Conservation (phyloP, 2,329 filamentous ascomycete genomes). For the Monilinia polystroma region DNA sequence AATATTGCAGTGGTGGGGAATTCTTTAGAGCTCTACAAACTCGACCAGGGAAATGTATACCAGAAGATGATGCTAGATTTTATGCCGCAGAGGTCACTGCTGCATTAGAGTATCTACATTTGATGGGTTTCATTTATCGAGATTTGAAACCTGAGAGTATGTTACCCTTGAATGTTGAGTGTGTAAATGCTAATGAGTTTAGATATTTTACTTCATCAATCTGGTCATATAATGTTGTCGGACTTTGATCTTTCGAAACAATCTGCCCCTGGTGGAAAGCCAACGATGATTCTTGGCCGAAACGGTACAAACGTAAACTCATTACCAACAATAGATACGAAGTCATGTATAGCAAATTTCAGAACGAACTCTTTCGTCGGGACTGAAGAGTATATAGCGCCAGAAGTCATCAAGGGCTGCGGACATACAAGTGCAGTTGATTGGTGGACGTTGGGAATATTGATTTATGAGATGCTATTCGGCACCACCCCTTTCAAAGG, state of each 20-base stretch:
- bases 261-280: slow-evolving; percentile 91
- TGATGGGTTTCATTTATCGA: slow-evolving; percentile 99
- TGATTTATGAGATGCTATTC: slow-evolving; percentile 99
- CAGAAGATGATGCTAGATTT: slow-evolving; percentile 94
- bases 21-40: slow-evolving; percentile 98
- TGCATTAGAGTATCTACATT: slow-evolving; percentile 90
- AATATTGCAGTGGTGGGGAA: slow-evolving; percentile 97
- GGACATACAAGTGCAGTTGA: slow-evolving; percentile 98
- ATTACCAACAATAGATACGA: slow-evolving; percentile 95
- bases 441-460: slow-evolving; percentile 97
- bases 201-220: slow-evolving; percentile 98
- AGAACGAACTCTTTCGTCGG: slow-evolving; percentile 98
- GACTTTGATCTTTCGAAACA: slow-evolving; percentile 99
- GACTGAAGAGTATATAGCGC: slow-evolving; percentile 98
- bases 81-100: slow-evolving; percentile 98
- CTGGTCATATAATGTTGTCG: slow-evolving; percentile 99
- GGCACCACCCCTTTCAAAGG: slow-evolving; percentile 99
- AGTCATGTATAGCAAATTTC: slow-evolving; percentile 97
- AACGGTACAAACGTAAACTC: slow-evolving; percentile 83
- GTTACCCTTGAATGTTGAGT: slow-evolving; percentile 42
- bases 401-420: slow-evolving; percentile 97
- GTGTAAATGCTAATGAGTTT: slow-evolving; percentile 42
- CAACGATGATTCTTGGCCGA: slow-evolving; percentile 90
- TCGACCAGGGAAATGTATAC: slow-evolving; percentile 92
- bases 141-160: slow-evolving; percentile 95